These are phyloP conservation scores for Sphagnum tenellum DNA, from an alignment of 225 moss, liverwort and hornwort species.

Conservation along the genomic window DNA sequence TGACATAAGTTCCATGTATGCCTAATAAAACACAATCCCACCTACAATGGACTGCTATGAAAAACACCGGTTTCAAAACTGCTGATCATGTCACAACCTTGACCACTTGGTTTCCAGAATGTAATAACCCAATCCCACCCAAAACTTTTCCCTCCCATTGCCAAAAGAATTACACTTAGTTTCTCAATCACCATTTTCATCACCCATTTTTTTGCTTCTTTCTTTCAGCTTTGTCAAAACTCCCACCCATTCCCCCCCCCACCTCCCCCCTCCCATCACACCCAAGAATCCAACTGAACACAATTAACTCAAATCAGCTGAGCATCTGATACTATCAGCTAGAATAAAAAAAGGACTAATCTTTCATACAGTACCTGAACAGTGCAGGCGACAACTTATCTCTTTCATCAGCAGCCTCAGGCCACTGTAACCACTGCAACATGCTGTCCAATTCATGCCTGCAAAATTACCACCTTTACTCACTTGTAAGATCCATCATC, in stretches of 20 bases:
- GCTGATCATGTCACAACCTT: slow-evolving; percentile 47
- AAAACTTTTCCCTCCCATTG: not conserved
- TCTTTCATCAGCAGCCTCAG: slow-evolving; percentile 42
- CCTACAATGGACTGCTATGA: slow-evolving; percentile 57
- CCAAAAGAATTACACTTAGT: not conserved
- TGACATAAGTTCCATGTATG: slow-evolving; percentile 75
- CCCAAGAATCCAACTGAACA: too few relatives aligned
- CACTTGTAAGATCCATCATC: too few relatives aligned
- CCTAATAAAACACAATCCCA: slow-evolving; percentile 53
- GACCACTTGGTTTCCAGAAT: slow-evolving; percentile 42
- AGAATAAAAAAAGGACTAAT: not conserved
- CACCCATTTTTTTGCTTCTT: not conserved
- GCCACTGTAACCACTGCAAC: slow-evolving; percentile 44
- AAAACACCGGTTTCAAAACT: slow-evolving; percentile 64
- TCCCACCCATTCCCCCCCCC: not conserved
- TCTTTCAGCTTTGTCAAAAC: not conserved
- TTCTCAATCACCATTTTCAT: too few relatives aligned
- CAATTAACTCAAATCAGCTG: too few relatives aligned
- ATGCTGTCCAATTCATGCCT: slow-evolving; percentile 39
- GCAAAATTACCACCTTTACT: slow-evolving; percentile 2
- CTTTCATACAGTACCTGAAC: slow-evolving; percentile 24
- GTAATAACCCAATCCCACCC: slow-evolving; percentile 11
- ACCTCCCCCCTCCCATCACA: not conserved
- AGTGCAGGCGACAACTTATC: slow-evolving; percentile 20
- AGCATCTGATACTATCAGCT: not conserved